Base-by-base conservation (phyloP, 106 monocot species). In the Alisma plantagoaquatica region DNA sequence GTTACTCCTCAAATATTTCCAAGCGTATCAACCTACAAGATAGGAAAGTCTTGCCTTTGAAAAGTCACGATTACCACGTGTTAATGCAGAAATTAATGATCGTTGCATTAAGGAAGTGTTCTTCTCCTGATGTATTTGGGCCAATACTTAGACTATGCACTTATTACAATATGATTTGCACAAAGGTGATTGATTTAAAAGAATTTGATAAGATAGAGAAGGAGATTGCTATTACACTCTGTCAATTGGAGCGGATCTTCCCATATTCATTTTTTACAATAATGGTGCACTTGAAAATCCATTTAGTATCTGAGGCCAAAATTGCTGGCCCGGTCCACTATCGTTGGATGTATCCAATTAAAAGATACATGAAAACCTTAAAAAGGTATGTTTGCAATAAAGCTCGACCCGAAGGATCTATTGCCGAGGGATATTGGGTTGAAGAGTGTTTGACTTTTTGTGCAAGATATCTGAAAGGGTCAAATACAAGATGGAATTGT, bases 1-100 rank as follows among this genome's bases (percentile, higher is more conserved):
- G 53, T 15, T 53, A 53, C 32, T 29, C 53, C 5, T 53, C 53
- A 0, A 53, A 53, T 24, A 53, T 30, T n/a, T 53, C 53, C 19
- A 1, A 18, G 14, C 9, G 3, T 31, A 10, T 31, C 9, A 15
- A 53, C 3, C 31, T 30, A 0, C 29, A 53, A 30, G 53, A 31
- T 4, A 53, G n/a, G 31, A 53, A 53, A 4, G 32, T 53, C 5
- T n/a, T 17, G 0, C 10, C 20, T 18, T 20, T 30, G 3, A 53
- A 53, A 21, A 53, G 29, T 17, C 53, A 53, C 32, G 31, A 53
- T 30, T 53, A n/a, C n/a, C 30, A 53, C 32, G 3, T 53, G 29
- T 17, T 53, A 10, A 53, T 53, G 30, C 53, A 32, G 20, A n/a
- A 53, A 16, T 17, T 53, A n/a, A 19, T 53, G 10, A 26, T 28